Percentiles rank a stretch among this genome's conserved stretches.
phyloP scores from a whole-genome alignment of 805 yeast species.

The Nakazawaea anatomiae region DNA sequence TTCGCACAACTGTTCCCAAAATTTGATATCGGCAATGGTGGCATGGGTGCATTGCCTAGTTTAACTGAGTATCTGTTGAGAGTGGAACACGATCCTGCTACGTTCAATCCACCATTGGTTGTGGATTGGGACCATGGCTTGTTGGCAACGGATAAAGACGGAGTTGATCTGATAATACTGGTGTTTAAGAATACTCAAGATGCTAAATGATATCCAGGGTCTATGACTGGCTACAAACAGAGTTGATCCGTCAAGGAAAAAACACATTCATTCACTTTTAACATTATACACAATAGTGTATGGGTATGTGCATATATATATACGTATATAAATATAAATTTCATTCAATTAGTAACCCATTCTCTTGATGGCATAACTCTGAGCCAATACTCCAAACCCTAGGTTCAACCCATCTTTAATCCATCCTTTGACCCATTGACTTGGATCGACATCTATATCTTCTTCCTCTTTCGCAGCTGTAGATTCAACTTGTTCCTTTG shows the following conservation, averaged over 20 bases:
- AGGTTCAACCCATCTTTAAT: conserved; percentile 71
- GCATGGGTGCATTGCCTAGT: neutral
- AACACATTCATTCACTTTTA: no score
- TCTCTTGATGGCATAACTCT: conserved; percentile 82
- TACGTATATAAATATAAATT: no score
- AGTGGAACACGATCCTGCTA: conserved; percentile 13
- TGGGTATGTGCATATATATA: no score
- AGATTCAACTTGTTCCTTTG: conserved; percentile 9
- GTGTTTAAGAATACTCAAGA: neutral
- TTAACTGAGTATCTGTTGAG: neutral
- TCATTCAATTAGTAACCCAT: conserved; percentile 54
- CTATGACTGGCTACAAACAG: no score
- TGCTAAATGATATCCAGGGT: no score
- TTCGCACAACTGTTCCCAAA: conserved; percentile 3
- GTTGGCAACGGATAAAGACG: conserved; percentile 43
- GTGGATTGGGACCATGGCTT: conserved; percentile 59
- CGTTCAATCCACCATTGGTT: conserved; percentile 39
- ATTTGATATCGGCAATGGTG: neutral
- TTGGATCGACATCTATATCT: conserved; percentile 50
- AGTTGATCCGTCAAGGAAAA: no score
- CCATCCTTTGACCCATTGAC: conserved; percentile 80
- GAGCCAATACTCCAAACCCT: conserved; percentile 83
- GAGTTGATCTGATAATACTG: conserved; percentile 35
- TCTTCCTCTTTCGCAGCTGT: conserved; percentile 20
- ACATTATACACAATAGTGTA: no score